Base-by-base conservation (phyloP, 805 yeast species). In the Saccharomycopsis fibuligera region DNA sequence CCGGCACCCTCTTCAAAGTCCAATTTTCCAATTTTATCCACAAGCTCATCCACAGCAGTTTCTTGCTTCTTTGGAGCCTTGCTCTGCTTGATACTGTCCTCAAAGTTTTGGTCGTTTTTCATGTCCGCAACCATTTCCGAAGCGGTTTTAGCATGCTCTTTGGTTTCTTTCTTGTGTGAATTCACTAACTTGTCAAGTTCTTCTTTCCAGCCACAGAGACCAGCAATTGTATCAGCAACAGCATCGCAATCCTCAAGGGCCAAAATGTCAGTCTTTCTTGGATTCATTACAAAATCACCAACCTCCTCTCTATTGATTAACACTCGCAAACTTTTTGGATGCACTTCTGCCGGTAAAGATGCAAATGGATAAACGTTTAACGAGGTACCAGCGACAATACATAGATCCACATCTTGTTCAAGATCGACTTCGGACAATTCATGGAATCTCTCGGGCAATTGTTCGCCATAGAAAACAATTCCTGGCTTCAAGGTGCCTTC, bases 391-490 rank as follows among this genome's bases (percentile, higher is more conserved):
- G 96, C 96, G 1, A 91, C 89, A 21, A 91, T 78, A 0, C 88
- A 87, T 24, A 90, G 62, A 56, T 83, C 88, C 23, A 80, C 65
- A 19, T 65, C 70, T 2, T 68, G 60, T 1, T 54, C 53, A 1
- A 60, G 50, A 57, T 79, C 85, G 12, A 62, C 55, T 3, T 83
- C 91, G 85, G 93, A 81, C 10, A 64, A 57, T 2, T 77, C 76
- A 63, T 85, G 90, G 58, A 89, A 86, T 48, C 69, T 67, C 1
- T 57, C 58, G 0, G 98, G 98, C 24, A 91, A 69, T 2, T 81
- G 75, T 62, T 91, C 99, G 3, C 98, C 98, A 67, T 89, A 93
- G 59, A 91, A 91, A 1, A 89, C 96, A 56, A 91, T 93, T 59
- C 86, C 91, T 0, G 98, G 99, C 60, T 91, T 91, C 24, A 93